These are phyloP conservation scores for Leishmania major DNA, from an alignment of 208 protist species.

Conservation along the genomic window DNA sequence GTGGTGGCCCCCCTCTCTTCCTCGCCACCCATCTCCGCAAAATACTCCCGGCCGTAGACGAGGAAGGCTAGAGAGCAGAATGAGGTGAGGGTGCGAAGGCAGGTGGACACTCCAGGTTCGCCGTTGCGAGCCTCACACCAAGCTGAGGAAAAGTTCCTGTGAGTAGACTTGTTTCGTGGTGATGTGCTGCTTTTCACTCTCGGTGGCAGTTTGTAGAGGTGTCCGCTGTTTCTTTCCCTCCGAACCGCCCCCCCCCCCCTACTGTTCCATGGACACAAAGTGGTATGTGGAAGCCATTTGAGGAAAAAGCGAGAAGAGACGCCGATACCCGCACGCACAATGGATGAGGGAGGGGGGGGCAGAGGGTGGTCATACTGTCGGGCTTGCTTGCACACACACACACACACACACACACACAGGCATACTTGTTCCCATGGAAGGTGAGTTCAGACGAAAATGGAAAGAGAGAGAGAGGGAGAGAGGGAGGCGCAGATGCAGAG, in stretches of 20 bases:
- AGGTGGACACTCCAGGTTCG: background rate
- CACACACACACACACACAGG: background rate
- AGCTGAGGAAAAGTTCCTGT: background rate
- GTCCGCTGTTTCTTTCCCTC: background rate
- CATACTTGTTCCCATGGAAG: background rate
- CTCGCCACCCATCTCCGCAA: background rate
- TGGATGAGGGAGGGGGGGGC: no score
- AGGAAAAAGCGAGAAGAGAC: background rate
- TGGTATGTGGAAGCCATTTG: background rate
- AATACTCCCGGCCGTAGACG: background rate
- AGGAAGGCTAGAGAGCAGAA: background rate
- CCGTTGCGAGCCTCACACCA: background rate
- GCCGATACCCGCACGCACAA: background rate
- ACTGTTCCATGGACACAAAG: background rate
- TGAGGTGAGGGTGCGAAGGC: background rate
- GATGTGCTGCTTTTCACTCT: background rate
- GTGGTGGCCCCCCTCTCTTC: background rate
- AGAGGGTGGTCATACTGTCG: background rate
- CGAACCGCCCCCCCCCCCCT: background rate
- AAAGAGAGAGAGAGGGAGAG: background rate
- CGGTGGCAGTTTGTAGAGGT: background rate
- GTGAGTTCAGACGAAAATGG: background rate
- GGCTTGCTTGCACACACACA: background rate
- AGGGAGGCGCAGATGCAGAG: background rate
- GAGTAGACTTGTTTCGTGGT: background rate